Evolutionary conservation across 805 yeast genomes (phyloP).

Genomic region (Metschnikowia shivogae): DNA sequence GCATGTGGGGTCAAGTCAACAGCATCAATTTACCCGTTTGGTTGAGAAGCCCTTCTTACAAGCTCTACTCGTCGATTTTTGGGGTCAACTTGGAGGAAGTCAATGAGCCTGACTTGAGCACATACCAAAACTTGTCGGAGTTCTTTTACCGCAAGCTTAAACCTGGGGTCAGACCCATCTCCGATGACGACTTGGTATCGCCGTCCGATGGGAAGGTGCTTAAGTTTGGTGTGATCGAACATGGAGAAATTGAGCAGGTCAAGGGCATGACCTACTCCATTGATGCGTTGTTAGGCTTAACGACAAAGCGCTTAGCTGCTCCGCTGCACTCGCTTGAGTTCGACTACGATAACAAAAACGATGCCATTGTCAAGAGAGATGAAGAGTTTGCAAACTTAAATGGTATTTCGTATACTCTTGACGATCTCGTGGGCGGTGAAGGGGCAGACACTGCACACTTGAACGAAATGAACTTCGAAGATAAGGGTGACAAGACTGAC

Average conservation of each 20-base stretch:
- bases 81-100: slow-evolving; percentile 90
- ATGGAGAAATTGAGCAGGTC: slow-evolving; percentile 92
- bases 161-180: slow-evolving; percentile 75
- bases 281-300: slow-evolving; percentile 78
- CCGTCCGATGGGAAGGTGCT: slow-evolving; percentile 94
- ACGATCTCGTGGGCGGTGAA: slow-evolving; percentile 61
- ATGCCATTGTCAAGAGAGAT: slow-evolving; percentile 47
- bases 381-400: slow-evolving; percentile 74
- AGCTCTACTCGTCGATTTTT: slow-evolving; percentile 70
- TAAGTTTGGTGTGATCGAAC: slow-evolving; percentile 73
- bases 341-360: slow-evolving; percentile 37
- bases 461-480: slow-evolving; percentile 47
- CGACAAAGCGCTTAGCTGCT: slow-evolving; percentile 46
- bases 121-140: slow-evolving; percentile 79
- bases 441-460: slow-evolving; percentile 40
- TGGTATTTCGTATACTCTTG: slow-evolving; percentile 68
- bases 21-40: slow-evolving; percentile 80
- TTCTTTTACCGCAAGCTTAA: slow-evolving; percentile 82
- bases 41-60: slow-evolving; percentile 79
- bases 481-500: slow-evolving; percentile 65
- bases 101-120: slow-evolving; percentile 70
- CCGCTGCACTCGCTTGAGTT: slow-evolving; percentile 50
- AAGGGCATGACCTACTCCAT: slow-evolving; percentile 93
- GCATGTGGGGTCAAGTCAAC: slow-evolving; percentile 93
- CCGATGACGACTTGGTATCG: slow-evolving; percentile 63